These are phyloP conservation scores for Orbilia oligospora DNA, from an alignment of 2,329 filamentous ascomycete species.

Conservation along the genomic window DNA sequence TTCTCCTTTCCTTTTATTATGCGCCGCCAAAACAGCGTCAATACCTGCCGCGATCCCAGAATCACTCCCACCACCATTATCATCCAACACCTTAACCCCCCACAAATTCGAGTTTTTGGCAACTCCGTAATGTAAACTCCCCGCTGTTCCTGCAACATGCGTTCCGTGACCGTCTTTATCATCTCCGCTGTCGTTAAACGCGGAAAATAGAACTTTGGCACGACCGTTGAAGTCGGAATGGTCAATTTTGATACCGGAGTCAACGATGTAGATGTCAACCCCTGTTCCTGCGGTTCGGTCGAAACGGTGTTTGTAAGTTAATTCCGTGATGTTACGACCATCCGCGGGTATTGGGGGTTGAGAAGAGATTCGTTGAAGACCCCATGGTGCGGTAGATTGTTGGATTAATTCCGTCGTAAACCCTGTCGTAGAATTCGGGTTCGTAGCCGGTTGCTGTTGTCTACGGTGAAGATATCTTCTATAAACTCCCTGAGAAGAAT, in stretches of 20 bases:
- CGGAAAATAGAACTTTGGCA: conserved; percentile 62
- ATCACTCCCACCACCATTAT: conserved; percentile 65
- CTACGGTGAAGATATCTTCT: neutral
- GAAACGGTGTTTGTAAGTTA: conserved; percentile 67
- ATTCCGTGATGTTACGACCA: conserved; percentile 62
- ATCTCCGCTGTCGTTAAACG: conserved; percentile 69
- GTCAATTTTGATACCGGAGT: conserved; percentile 67
- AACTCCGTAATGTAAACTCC: conserved; percentile 67
- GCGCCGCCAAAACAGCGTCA: conserved; percentile 68
- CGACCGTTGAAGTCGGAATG: conserved; percentile 64
- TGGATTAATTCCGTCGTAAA: conserved; percentile 2
- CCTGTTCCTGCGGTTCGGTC: conserved; percentile 66
- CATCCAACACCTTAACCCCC: conserved; percentile 69
- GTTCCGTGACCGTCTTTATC: conserved; percentile 69
- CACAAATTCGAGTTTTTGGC: conserved; percentile 69
- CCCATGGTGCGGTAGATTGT: conserved; percentile 62
- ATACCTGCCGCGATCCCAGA: conserved; percentile 67
- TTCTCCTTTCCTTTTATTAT: conserved; percentile 68
- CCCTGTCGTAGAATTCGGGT: neutral
- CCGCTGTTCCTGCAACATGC: conserved; percentile 63
- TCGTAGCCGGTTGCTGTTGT: neutral
- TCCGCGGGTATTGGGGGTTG: conserved; percentile 63
- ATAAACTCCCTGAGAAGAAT: neutral
- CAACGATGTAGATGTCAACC: conserved; percentile 70
- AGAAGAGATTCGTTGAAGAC: conserved; percentile 65